phyloP scores from a whole-genome alignment of 2,329 filamentous ascomycete genomes.

The Allantophomopsis cytisporea region DNA sequence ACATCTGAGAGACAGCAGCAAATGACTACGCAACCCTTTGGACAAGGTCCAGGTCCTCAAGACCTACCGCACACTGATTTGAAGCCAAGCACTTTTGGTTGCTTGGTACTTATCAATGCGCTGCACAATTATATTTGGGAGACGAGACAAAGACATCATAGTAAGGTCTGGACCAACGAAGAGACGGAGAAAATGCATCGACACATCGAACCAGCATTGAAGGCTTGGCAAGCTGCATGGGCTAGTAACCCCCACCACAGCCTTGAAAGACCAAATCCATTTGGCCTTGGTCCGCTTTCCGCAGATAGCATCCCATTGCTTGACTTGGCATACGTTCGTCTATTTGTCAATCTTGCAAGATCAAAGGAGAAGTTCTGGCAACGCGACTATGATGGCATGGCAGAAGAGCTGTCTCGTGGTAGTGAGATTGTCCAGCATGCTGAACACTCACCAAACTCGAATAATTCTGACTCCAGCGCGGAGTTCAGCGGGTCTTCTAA shows the following conservation, averaged over 20 bases:
- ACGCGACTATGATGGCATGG: slow-evolving; percentile 84
- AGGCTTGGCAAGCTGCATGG: slow-evolving; percentile 92
- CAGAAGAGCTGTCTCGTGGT: slow-evolving; percentile 70
- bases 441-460: slow-evolving; percentile 40
- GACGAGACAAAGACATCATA: slow-evolving; percentile 79
- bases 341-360: slow-evolving; percentile 86
- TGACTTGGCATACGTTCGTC: slow-evolving; percentile 79
- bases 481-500: slow-evolving; percentile 30
- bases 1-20: slow-evolving; percentile 56
- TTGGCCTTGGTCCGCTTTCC: slow-evolving; percentile 67
- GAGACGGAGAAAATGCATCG: slow-evolving; percentile 94
- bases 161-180: slow-evolving; percentile 76
- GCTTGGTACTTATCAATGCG: slow-evolving; percentile 82
- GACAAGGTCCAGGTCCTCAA: slow-evolving; percentile 27
- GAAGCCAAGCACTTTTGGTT: slow-evolving; percentile 82
- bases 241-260: slow-evolving; percentile 74
- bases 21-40: slow-evolving; percentile 26
- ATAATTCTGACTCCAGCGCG: slow-evolving; percentile 21
- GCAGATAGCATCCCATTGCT: slow-evolving; percentile 84
- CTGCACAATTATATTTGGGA: slow-evolving; percentile 99
- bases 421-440: slow-evolving; percentile 63
- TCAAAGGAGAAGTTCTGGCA: slow-evolving; percentile 93
- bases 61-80: slow-evolving; percentile 48
- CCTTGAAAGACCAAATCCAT: slow-evolving; percentile 73
- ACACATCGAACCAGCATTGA: slow-evolving; percentile 84